phyloP scores from a whole-genome alignment of 768 basidiomycete species.

The Xerocomus potaroensis region DNA sequence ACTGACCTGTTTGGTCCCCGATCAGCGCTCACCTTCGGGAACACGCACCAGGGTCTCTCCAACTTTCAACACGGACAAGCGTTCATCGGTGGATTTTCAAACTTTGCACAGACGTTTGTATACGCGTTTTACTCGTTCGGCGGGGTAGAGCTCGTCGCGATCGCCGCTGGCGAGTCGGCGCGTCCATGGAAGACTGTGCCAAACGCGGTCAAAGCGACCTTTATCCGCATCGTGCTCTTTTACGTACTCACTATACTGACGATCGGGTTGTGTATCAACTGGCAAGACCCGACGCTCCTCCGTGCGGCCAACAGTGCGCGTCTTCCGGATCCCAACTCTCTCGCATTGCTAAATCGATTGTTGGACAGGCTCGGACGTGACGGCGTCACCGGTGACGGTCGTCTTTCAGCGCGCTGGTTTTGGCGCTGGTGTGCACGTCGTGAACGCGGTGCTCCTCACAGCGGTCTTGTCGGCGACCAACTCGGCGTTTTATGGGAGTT shows the following conservation, averaged over 20 bases:
- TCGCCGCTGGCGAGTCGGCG: conserved; percentile 69
- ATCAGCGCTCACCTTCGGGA: no score
- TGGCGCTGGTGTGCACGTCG: conserved; percentile 55
- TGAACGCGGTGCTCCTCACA: conserved; percentile 66
- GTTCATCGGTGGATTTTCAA: conserved; percentile 49
- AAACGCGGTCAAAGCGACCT: conserved; percentile 62
- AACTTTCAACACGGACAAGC: conserved; percentile 49
- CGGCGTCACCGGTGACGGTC: conserved; percentile 60
- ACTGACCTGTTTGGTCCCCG: conserved; percentile 1
- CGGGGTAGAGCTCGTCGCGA: conserved; percentile 64
- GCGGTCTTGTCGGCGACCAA: conserved; percentile 63
- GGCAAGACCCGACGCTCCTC: conserved; percentile 49
- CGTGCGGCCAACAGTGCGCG: conserved; percentile 40
- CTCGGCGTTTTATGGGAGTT: conserved; percentile 63
- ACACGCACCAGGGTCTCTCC: conserved; percentile 39
- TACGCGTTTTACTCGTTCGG: conserved; percentile 70
- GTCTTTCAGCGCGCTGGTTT: conserved; percentile 61
- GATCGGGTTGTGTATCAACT: conserved; percentile 64
- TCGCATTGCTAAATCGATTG: neutral
- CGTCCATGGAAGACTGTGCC: conserved; percentile 62
- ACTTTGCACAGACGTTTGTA: conserved; percentile 56
- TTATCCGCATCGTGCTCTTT: conserved; percentile 62
- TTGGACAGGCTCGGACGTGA: conserved; percentile 41
- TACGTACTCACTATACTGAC: conserved; percentile 62
- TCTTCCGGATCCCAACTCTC: neutral